These are phyloP conservation scores for Aspergillus luchuensis DNA, from an alignment of 2,329 filamentous ascomycete genomes.

Conservation along the genomic window DNA sequence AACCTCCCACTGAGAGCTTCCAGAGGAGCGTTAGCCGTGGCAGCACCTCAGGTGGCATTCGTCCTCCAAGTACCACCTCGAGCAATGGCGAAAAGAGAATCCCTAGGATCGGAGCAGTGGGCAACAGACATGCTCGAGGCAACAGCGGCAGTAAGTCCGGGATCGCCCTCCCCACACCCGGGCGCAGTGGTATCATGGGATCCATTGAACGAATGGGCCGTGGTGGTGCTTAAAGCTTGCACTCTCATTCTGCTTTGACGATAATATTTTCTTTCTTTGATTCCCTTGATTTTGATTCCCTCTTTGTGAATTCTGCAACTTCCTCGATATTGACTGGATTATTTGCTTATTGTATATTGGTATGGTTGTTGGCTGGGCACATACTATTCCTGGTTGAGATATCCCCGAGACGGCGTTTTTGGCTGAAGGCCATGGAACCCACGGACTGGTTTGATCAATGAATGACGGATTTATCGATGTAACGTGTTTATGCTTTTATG, in stretches of 20 bases:
- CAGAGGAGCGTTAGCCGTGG: constrained; percentile 28
- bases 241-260: not conserved
- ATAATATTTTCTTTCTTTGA: not conserved
- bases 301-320: constrained; percentile 1
- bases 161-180: constrained; percentile 41
- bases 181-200: constrained; percentile 74
- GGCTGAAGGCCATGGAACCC: not conserved
- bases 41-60: constrained; percentile 33
- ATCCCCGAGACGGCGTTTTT: constrained; percentile 8
- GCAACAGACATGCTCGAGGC: constrained; percentile 32
- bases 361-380: constrained; percentile 4
- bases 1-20: constrained; percentile 23
- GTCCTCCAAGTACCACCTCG: constrained; percentile 31
- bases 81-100: constrained; percentile 32
- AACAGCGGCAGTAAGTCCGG: constrained; percentile 42
- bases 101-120: constrained; percentile 34
- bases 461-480: not conserved
- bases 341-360: not conserved
- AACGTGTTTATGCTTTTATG: not conserved
- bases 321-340: not conserved
- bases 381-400: constrained; percentile 9
- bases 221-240: constrained; percentile 25
- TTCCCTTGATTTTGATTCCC: not conserved
- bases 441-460: not conserved
- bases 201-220: constrained; percentile 87